Evolutionary conservation across 2,329 filamentous ascomycete genomes (phyloP), one percentile per base, ranked within the genome.

Genomic region (Claviceps humidiphila): DNA sequence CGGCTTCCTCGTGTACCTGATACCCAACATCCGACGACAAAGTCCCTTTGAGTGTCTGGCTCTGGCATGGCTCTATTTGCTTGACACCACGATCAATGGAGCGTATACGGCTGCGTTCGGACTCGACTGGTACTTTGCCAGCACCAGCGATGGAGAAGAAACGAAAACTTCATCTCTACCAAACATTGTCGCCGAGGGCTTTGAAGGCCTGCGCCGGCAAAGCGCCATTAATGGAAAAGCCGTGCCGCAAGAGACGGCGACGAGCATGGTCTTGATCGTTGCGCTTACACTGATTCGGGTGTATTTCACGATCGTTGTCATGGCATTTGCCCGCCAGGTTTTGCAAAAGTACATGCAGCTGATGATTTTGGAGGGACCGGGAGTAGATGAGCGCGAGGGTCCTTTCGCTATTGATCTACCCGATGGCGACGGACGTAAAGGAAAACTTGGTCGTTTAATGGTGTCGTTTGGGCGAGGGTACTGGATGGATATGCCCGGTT

Each of bases 251-350:
- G 84, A 71, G 74, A 84, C 68, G 75, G 81, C 60, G 70, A 84
- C 87, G 56, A 91, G 86, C 68, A 85, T 96, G 66, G 73, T 84
- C 11, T 75, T 95, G 51, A 87, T 95, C 55, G 76, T 78, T 37
- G 68, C 77, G 2, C 77, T 95, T 57, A 94, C 85, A 69, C 72
- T 84, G 13, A 73, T 95, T 42, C 78, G 90, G 34, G 67, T 89
- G 34, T 96, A 96, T 71, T 90, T 95, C 60, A 81, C 86, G 58
- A 72, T 95, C 40, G 77, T 96, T 51, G 81, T 95, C 65, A 82
- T 95, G 69, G 82, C 87, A 6, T 93, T 87, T 66, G 88, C 90
- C 3, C 80, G 88, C 56, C 80, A 84, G 63, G 84, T 87, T 14
- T 70, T 96, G 49, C 78, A 86, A 54, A 82, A 83, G 58, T 81